A percentile compares a stretch with the other conserved stretches of the same genome.
phyloP scores from a whole-genome alignment of 2,329 filamentous ascomycete genomes.

The Aspergillus cejpii region DNA sequence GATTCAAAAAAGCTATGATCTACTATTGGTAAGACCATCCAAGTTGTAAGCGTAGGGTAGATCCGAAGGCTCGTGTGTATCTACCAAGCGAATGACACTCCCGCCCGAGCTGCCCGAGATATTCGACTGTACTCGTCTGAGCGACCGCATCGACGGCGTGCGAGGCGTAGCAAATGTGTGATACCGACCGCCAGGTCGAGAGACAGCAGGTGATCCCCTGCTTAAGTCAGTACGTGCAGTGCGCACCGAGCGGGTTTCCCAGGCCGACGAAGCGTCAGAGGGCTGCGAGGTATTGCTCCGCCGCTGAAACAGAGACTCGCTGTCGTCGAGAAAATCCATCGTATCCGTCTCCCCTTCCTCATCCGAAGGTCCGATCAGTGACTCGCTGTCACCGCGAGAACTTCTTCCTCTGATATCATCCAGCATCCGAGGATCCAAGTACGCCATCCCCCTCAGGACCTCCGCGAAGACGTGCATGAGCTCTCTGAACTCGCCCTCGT shows the following conservation, averaged over 20 bases:
- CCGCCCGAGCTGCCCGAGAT: constrained; percentile 31
- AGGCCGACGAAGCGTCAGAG: constrained; percentile 23
- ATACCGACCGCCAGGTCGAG: constrained; percentile 7
- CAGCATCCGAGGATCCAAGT: constrained; percentile 52
- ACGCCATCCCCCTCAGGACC: constrained; percentile 67
- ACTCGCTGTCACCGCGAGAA: constrained; percentile 25
- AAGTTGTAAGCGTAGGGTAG: constrained; percentile 33
- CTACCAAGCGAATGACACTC: constrained; percentile 37
- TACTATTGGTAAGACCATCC: constrained; percentile 11
- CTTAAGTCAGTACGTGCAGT: constrained; percentile 23
- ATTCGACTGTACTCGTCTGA: constrained; percentile 30
- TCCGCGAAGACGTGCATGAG: constrained; percentile 82
- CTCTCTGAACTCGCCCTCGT: constrained; percentile 63
- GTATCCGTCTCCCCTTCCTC: constrained; percentile 38
- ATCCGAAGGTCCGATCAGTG: constrained; percentile 35
- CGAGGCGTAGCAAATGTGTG: constrained; percentile 16
- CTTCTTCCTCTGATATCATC: constrained; percentile 28
- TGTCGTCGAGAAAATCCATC: constrained; percentile 21
- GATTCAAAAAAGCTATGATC: not conserved
- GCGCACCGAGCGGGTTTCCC: constrained; percentile 27
- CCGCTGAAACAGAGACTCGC: constrained; percentile 17
- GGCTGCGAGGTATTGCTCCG: constrained; percentile 24
- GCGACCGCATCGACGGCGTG: constrained; percentile 33
- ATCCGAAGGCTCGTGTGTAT: constrained; percentile 25
- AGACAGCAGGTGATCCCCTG: constrained; percentile 15